phyloP scores from a whole-genome alignment of 2,329 filamentous ascomycete species.

The Cladosporium sp. region DNA sequence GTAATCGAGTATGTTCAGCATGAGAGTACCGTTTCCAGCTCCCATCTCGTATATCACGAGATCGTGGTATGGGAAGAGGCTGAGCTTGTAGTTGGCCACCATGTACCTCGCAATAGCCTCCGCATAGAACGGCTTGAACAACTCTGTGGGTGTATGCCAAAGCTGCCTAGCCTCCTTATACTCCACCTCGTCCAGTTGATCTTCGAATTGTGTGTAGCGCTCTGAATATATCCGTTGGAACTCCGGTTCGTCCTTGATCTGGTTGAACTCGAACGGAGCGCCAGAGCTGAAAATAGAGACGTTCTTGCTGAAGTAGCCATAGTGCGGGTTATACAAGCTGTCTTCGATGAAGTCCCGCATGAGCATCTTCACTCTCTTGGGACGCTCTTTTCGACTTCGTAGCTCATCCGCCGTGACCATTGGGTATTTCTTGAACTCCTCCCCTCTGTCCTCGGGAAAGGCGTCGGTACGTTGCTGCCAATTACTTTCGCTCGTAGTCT shows the following conservation, averaged over 20 bases:
- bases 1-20: constrained; percentile 97
- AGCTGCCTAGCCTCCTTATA: constrained; percentile 78
- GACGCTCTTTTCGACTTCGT: constrained; percentile 67
- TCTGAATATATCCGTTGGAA: constrained; percentile 74
- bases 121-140: constrained; percentile 94
- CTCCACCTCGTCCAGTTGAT: constrained; percentile 69
- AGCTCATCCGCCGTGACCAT: constrained; percentile 80
- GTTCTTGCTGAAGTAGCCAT: constrained; percentile 33
- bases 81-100: constrained; percentile 91
- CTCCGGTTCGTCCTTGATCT: constrained; percentile 75
- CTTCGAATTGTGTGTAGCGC: constrained; percentile 87
- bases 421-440: constrained; percentile 78
- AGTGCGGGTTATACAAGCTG: constrained; percentile 44
- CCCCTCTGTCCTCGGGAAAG: constrained; percentile 69
- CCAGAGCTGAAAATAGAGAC: constrained; percentile 73
- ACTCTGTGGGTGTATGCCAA: constrained; percentile 97
- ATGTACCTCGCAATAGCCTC: constrained; percentile 96
- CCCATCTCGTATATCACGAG: constrained; percentile 99
- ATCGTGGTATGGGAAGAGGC: constrained; percentile 91
- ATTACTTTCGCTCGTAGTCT: constrained; percentile 57
- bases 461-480: constrained; percentile 83
- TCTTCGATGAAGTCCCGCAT: constrained; percentile 95
- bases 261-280: constrained; percentile 82
- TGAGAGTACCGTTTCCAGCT: constrained; percentile 92
- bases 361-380: constrained; percentile 89